Evolutionary conservation across 1,284 basidiomycete species (phyloP), one percentile per base, ranked within the genome.

Genomic region (Ganoderma multipileum): DNA sequence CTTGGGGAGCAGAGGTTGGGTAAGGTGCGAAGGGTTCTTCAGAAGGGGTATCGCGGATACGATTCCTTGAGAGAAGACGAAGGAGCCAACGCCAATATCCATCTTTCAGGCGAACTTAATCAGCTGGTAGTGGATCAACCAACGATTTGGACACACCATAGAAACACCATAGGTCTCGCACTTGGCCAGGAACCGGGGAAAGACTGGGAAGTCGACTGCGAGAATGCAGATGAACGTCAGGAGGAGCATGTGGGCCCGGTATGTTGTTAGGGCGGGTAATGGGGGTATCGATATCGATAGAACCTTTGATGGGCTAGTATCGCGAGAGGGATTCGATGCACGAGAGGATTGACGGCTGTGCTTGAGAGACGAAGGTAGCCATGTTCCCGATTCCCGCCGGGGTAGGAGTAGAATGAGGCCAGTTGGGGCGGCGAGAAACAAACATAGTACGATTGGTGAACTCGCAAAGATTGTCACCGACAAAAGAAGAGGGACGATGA

Each of bases 31-130:
- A 0, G 88, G 86, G 67, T 90, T 84, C 76, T 88, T 92, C 64
- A 93, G 81, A 20, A 95, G 79, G 1, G 94, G 93, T 61, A 91
- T 89, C 0, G 95, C 91, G 33, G 95, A 95, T 6, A 97, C 91
- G 54, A 99, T 81, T 20, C 97, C 98, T 76, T 97, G 92, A 0
- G 96, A 96, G 78, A 98, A 98, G 8, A 98, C 94, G 74, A 98
- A 98, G 0, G 96, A 96, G 14, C 97, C 97, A 0, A 99, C 97
- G 14, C 98, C 98, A 28, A 98, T 83, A 77, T 99, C 98, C 97
- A 99, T 99, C 95, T 64, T 97, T 11, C 0, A 67, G 23, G 41
- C 2, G 39, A 39, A 12, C 57, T 54, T 74, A 52, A 67, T 74
- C 39, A 33, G 39, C 36, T 8, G 50, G 3, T 5, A 30, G 36